Base-by-base conservation (phyloP, 768 basidiomycete genomes). In the Cyclocybe cylindracea region DNA sequence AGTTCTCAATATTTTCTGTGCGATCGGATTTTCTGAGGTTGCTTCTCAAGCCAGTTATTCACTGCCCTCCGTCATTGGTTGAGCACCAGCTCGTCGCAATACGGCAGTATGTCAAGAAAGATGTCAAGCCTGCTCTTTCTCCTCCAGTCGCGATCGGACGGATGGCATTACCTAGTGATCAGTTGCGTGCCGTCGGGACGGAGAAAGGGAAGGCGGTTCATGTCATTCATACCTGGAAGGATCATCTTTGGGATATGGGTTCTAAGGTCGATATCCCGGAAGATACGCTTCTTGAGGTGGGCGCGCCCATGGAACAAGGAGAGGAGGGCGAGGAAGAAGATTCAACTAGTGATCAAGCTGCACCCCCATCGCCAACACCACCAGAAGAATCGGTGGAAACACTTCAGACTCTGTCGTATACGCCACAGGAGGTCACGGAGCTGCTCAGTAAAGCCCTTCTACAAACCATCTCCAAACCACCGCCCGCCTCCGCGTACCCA, bases 181-280 rank as follows among this genome's bases (percentile, higher is more conserved):
- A 74, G 40, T 62, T 90, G 49, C 62, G 62, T 36, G 65, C 70
- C 40, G 67, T 69, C 33, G 69, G 66, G 16, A 66, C 68, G 51
- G 75, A 72, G 46, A 91, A 89, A 60, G 91, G 91, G 1, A 93
- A 93, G 64, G 91, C 89, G 0, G 88, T 91, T 7, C 73, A 75
- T 35, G 70, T 91, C 3, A 55, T 86, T 14, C 91, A 93, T 59
- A 81, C 84, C 2, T 91, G 87, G 84, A 87, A 86, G 61, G 91
- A 93, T 59, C 69, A 77, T 59, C 64, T 92, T 9, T 93, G 88
- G 82, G 78, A 84, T 8, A 76, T 87, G 73, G 91, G 90, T 24
- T 69, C 70, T n/a, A 89, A 84, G 61, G 52, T 56, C 2, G 82
- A 87, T 38, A 74, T 78, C 4, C 87, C 89, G 0, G 76, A 74